Evolutionary conservation across 2,329 filamentous ascomycete species (phyloP).

Genomic region (Celoporthe dispersa): DNA sequence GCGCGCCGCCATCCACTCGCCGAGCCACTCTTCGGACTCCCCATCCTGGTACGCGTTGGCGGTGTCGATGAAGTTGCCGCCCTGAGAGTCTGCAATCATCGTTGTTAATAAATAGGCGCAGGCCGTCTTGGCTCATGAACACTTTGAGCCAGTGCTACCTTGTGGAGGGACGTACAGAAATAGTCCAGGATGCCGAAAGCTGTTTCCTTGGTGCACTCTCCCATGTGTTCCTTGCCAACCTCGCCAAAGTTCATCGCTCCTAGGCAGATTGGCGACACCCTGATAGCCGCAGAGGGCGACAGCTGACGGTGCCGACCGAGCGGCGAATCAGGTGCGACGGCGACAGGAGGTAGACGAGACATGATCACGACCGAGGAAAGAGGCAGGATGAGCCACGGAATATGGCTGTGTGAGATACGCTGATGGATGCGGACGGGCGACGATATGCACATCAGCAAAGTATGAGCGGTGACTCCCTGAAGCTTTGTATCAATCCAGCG

Average conservation of each 20-base stretch:
- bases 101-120: neutral
- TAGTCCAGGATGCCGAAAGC: slow-evolving; percentile 12
- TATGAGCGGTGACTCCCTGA: neutral
- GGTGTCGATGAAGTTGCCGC: slow-evolving; percentile 76
- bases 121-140: neutral
- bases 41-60: slow-evolving; percentile 62
- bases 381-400: neutral
- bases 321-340: neutral
- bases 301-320: slow-evolving; percentile 12
- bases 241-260: slow-evolving; percentile 12
- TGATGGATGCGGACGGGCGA: neutral
- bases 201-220: slow-evolving; percentile 16
- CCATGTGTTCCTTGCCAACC: neutral
- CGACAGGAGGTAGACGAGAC: slow-evolving; percentile 1
- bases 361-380: neutral
- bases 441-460: neutral
- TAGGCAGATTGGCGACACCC: slow-evolving; percentile 9
- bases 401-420: neutral
- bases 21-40: slow-evolving; percentile 61
- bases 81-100: neutral
- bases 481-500: neutral
- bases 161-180: neutral
- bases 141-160: neutral
- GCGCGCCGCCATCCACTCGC: slow-evolving; percentile 59
- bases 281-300: slow-evolving; percentile 1